Evolutionary conservation across 1,284 basidiomycete species (phyloP).

Genomic region (Puccinia hordei): DNA sequence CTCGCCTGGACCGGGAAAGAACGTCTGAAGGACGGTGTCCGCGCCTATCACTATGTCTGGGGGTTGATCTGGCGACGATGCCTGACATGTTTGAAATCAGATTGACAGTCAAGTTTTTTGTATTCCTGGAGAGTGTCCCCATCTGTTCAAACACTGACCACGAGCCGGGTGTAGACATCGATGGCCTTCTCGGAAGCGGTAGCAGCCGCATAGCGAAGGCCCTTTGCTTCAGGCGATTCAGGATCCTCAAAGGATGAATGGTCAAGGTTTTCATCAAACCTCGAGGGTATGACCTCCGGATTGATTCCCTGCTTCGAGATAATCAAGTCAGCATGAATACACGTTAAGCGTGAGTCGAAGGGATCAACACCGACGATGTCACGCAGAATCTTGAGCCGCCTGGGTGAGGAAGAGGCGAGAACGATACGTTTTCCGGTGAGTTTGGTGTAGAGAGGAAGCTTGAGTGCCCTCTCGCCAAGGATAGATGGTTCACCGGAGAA

Average conservation of each 20-base stretch:
- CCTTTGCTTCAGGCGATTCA: conserved; percentile 53
- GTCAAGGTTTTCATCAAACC: conserved; percentile 28
- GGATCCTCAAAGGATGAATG: conserved; percentile 26
- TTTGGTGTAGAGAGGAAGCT: conserved; percentile 24
- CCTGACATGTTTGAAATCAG: conserved; percentile 27
- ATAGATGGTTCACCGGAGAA: conserved; percentile 10
- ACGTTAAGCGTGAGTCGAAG: background rate
- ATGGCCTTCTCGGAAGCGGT: conserved; percentile 52
- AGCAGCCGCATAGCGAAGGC: conserved; percentile 53
- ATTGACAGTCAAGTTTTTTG: conserved; percentile 52
- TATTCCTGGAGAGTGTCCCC: conserved; percentile 27
- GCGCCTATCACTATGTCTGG: conserved; percentile 54
- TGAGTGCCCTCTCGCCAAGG: conserved; percentile 5
- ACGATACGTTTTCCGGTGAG: conserved; percentile 31
- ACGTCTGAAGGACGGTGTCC: conserved; percentile 56
- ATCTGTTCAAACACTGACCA: conserved; percentile 51
- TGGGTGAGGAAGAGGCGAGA: conserved; percentile 32
- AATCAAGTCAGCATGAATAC: background rate
- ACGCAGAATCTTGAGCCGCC: conserved; percentile 38
- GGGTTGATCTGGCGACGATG: conserved; percentile 53
- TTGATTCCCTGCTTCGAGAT: conserved; percentile 26
- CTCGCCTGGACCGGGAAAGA: conserved; percentile 53
- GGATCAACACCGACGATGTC: conserved; percentile 2
- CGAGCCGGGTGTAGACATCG: conserved; percentile 53
- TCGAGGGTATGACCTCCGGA: conserved; percentile 30